Evolutionary conservation across 75 land plant genomes (phyloP), one percentile per base, ranked within the genome.

Genomic region (Ceratopteris richardii): DNA sequence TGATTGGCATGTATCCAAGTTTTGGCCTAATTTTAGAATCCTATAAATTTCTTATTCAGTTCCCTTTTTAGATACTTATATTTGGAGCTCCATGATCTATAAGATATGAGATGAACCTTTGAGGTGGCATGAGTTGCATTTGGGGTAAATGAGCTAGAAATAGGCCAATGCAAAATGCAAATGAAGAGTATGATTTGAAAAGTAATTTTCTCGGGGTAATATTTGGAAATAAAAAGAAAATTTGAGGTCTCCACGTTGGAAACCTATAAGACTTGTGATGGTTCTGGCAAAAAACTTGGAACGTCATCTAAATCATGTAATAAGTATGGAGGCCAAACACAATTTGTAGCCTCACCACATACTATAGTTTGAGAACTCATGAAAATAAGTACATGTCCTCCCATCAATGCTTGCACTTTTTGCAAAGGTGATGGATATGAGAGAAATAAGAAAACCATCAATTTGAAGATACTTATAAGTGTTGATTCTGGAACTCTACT

Each of bases 1-100:
- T 79, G 22, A 31, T 82, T 44, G 66, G 66, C 17, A 82, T 82
- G 86, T 79, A 82, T 61, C 69, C 82, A 14, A 82, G 74, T 46
- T 82, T 82, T 71, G 86, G 86, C 17, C 57, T 63, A 40, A 18
- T 81, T 48, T 52, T 33, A 9, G 60, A 73, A 29, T 77, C 87
- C 11, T 41, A 60, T 30, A 46, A 29, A 31, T 83, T 13, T 83
- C 80, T 39, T 41, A 69, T 27, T 33, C 20, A 21, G 69, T 73
- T 62, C 46, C 31, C 9, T 17, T 41, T 30, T 56, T 40, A 54
- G 77, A 75, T 64, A 62, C 70, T 7, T 82, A 68, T 36, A 66
- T 76, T 0, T 68, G 76, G 71, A 81, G 76, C 57, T 25, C 84
- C 1, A 81, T 81, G 73, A 81, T 81, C 0, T 57, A 75, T n/a